Conservation (phyloP, 2,329 filamentous ascomycete species). For the Neonectria coccinea region DNA sequence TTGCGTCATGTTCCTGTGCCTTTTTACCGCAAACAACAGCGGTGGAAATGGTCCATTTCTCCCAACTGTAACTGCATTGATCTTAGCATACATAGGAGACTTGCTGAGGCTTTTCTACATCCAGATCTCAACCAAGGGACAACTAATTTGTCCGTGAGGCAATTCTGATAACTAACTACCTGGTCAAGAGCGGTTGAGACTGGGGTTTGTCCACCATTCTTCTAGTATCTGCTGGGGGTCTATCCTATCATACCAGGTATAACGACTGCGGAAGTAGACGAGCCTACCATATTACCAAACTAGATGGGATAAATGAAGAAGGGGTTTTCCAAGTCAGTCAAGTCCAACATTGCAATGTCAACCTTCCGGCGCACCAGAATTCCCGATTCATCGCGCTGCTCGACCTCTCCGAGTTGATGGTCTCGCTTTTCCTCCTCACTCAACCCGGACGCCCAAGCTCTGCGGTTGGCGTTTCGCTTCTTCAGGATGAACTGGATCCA, state of each 20-base stretch:
- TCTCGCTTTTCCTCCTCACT: conserved; percentile 40
- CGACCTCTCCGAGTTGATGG: conserved; percentile 36
- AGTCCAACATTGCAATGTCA: conserved; percentile 51
- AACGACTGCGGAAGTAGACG: not conserved
- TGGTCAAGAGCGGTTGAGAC: too few relatives aligned
- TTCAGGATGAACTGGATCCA: conserved; percentile 48
- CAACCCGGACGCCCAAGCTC: conserved; percentile 35
- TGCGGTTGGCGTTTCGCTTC: conserved; percentile 47
- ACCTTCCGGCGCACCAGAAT: conserved; percentile 47
- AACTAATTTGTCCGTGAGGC: too few relatives aligned
- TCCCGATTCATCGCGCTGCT: conserved; percentile 46
- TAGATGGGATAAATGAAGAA: conserved; percentile 51
- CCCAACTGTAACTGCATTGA: too few relatives aligned
- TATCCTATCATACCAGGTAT: too few relatives aligned
- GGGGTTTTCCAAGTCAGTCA: conserved; percentile 55
- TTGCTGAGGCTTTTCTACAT: too few relatives aligned
- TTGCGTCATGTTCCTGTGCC: not conserved
- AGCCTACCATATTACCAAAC: not conserved
- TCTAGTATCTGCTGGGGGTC: too few relatives aligned
- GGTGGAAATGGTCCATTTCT: not conserved
- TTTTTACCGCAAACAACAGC: not conserved
- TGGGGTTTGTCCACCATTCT: too few relatives aligned
- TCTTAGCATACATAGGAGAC: too few relatives aligned
- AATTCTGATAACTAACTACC: too few relatives aligned
- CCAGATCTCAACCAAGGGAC: too few relatives aligned